Evolutionary conservation across 2,329 filamentous ascomycete genomes (phyloP), one percentile per base, ranked within the genome.

Genomic region (Pseudocercospora fuligena): DNA sequence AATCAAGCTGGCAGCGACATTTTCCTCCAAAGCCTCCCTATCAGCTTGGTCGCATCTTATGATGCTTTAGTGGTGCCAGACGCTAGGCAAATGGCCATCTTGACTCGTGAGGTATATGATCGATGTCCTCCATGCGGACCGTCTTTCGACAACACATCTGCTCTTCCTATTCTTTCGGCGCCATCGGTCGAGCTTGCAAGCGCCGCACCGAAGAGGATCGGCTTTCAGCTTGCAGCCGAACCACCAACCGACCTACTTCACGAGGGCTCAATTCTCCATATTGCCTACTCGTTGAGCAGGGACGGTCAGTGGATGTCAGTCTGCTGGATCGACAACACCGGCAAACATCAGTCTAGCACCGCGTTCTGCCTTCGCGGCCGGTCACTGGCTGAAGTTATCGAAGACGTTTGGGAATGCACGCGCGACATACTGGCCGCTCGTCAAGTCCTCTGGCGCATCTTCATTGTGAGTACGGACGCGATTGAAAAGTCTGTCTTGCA

Each of bases 241-340:
- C 90, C 91, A 1, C 92, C 91, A 0, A 86, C 88, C 19, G 91
- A 92, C 19, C 81, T 94, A 5, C 82, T 95, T 61, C 87, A 90
- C 63, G 92, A 95, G 75, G 92, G 93, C 70, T 91, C 89, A 0
- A 90, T 90, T 73, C 87, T 97, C 31, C 92, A 97, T 76, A 82
- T 96, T 53, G 91, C 90, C 1, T 96, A 96, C 74, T 87, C 90
- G 1, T 85, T 89, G 63, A 94, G 91, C 73, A 83, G 89, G 11
- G 91, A 94, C 76, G 88, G 90, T 21, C 83, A 89, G 8, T 97
- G 93, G 93, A 81, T 95, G 43, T 90, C 89, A 12, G 90, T 88
- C 5, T 90, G 90, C 0, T 96, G 92, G 92, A 92, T 90, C 1
- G 92, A 96, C 75, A 92, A 89, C 71, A 86, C 87, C 27, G 92